Percentiles rank a stretch among this genome's conserved stretches.
Evolutionary conservation across 257 asterid genomes (phyloP).

Genomic region (Solanum sitiens): DNA sequence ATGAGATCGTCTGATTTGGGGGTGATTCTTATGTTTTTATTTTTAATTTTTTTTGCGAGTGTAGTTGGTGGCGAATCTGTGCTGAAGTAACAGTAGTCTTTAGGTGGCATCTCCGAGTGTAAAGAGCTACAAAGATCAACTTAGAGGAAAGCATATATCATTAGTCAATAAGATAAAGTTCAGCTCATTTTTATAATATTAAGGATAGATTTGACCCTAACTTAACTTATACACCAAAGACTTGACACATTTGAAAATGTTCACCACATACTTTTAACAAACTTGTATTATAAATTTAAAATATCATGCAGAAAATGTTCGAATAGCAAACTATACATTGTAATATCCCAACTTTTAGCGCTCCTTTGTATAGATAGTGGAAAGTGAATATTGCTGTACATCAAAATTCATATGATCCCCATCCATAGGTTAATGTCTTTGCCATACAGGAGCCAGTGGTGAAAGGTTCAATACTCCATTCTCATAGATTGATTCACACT

Average conservation of each 20-base stretch:
- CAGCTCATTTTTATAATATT: neutral
- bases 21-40: neutral
- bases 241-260: neutral
- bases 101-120: neutral
- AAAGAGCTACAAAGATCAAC: neutral
- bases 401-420: neutral
- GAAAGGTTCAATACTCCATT: neutral
- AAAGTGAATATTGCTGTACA: neutral
- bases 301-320: neutral
- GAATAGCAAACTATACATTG: neutral
- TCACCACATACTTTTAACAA: neutral
- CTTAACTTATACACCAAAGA: neutral
- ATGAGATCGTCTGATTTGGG: neutral
- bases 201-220: neutral
- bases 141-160: neutral
- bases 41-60: neutral
- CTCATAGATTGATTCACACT: conserved; percentile 9
- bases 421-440: neutral
- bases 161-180: neutral
- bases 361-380: neutral
- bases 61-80: neutral
- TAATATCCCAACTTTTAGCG: neutral
- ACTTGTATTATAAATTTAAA: neutral
- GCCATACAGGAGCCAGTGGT: neutral
- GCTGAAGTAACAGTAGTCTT: neutral